Evolutionary conservation across 31 red algal genomes (phyloP).

Genomic region (Endocladia muricata): DNA sequence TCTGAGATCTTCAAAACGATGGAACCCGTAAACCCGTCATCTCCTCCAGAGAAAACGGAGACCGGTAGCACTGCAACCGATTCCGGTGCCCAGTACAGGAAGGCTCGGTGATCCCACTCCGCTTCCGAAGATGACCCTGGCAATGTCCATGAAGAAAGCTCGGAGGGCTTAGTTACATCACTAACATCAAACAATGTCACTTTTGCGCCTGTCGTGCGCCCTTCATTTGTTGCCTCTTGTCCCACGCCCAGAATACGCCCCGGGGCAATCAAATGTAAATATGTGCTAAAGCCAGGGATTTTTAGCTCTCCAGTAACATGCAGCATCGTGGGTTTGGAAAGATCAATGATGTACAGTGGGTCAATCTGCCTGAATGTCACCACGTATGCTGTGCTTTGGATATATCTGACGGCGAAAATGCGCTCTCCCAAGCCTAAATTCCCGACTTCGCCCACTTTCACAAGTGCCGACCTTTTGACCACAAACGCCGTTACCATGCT

Average conservation of each 20-base stretch:
- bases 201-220: slow-evolving; percentile 23
- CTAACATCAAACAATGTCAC: slow-evolving; percentile 44
- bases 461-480: background rate
- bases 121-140: slow-evolving; percentile 13
- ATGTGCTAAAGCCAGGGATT: slow-evolving; percentile 52
- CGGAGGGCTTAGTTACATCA: slow-evolving; percentile 22
- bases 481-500: slow-evolving; percentile 40
- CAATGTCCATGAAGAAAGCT: slow-evolving; percentile 29
- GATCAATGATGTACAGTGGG: slow-evolving; percentile 49
- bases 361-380: slow-evolving; percentile 50
- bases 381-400: slow-evolving; percentile 35
- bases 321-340: slow-evolving; percentile 21
- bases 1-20: slow-evolving; percentile 30
- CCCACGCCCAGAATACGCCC: slow-evolving; percentile 51
- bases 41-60: background rate
- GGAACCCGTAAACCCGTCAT: slow-evolving; percentile 7
- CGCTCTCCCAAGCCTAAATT: slow-evolving; percentile 47
- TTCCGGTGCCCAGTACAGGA: slow-evolving; percentile 36
- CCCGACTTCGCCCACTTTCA: slow-evolving; percentile 9
- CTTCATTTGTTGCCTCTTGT: slow-evolving; percentile 31
- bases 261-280: slow-evolving; percentile 32
- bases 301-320: slow-evolving; percentile 36
- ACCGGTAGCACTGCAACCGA: slow-evolving; percentile 48
- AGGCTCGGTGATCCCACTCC: slow-evolving; percentile 50
- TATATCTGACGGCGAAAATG: slow-evolving; percentile 45